phyloP scores from a whole-genome alignment of 2,329 filamentous ascomycete genomes.

The Diaporthe sp. region DNA sequence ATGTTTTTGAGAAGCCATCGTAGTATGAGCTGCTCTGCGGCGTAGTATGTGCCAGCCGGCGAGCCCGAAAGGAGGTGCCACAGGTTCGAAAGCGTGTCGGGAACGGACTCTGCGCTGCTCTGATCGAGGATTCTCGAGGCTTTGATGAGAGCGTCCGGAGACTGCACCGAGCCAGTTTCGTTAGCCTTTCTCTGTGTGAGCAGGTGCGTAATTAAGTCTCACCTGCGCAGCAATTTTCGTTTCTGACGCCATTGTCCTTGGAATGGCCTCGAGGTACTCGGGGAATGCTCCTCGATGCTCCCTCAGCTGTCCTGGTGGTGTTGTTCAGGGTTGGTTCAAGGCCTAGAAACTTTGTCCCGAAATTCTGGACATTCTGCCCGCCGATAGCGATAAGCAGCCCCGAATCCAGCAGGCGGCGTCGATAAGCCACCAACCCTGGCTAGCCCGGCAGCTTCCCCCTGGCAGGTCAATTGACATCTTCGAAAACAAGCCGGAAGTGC shows the following conservation, averaged over 20 bases:
- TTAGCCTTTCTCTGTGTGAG: not conserved
- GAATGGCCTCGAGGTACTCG: not conserved
- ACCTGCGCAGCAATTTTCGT: not conserved
- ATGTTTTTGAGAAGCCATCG: conserved; percentile 76
- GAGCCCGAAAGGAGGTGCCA: conserved; percentile 64
- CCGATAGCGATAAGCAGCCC: not conserved
- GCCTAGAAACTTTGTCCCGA: conserved; percentile 34
- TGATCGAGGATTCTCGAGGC: conserved; percentile 70
- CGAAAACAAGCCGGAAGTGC: conserved; percentile 41
- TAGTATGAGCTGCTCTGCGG: conserved; percentile 70
- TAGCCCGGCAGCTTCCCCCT: conserved; percentile 38
- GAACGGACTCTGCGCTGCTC: conserved; percentile 58
- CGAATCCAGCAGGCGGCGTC: conserved; percentile 33
- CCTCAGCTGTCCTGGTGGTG: no score
- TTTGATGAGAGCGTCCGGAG: conserved; percentile 59
- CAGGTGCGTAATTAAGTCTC: not conserved
- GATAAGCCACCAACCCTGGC: conserved; percentile 33
- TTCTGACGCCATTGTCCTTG: conserved; percentile 17
- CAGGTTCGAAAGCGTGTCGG: conserved; percentile 63
- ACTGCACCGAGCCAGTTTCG: conserved; percentile 18
- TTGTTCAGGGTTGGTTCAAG: not conserved
- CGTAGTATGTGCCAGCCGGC: conserved; percentile 60
- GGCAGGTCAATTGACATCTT: conserved; percentile 37
- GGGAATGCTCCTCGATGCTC: not conserved
- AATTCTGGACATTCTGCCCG: conserved; percentile 38